Base-by-base conservation (phyloP, 257 asterid species). In the Leptodermis oblonga region DNA sequence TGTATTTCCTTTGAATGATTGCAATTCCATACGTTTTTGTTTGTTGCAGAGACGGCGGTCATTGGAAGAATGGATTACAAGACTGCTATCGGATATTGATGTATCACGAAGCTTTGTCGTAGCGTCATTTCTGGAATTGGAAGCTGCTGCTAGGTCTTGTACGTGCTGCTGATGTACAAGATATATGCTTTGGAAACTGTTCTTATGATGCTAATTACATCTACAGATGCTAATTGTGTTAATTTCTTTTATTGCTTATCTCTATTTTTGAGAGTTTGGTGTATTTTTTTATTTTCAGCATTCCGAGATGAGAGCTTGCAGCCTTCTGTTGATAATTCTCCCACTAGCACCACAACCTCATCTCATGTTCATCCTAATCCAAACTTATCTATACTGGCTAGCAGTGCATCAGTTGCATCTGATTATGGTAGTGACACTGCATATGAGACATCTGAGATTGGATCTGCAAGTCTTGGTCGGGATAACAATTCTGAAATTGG, bases 141-240 rank as follows among this genome's bases (percentile, higher is more conserved):
- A 94, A 87, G 96, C 97, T 72, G 92, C 97, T 80, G 96, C 97
- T 73, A 84, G 99, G 81, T 84, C 96, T 80, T 84, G 99, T 94
- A 76, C 65, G 95, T 78, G 56, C 65, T 64, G 48, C 65, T 81
- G 64, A 52, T 61, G 34, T 22, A 36, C 62, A n/a, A 55, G 22
- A 41, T 67, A 62, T 58, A 17, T 59, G 45, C 69, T 74, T 54
- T 33, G 25, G 11, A 51, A 49, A 23, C 34, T 64, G 22, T 74
- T 55, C 43, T 20, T 42, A 56, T 71, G 45, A 51, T n/a, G n/a
- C 26, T 71, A 15, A 39, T 7, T 42, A 6, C 48, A 37, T 48
- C 33, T 43, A 46, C 14, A 65, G 70, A 46, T 37, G 69, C 62
- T 2, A 67, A 65, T 64, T 68, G 59, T 65, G 72, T 73, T 73